phyloP scores from a whole-genome alignment of 225 moss, liverwort and hornwort species.

The Physcomitrium patens region DNA sequence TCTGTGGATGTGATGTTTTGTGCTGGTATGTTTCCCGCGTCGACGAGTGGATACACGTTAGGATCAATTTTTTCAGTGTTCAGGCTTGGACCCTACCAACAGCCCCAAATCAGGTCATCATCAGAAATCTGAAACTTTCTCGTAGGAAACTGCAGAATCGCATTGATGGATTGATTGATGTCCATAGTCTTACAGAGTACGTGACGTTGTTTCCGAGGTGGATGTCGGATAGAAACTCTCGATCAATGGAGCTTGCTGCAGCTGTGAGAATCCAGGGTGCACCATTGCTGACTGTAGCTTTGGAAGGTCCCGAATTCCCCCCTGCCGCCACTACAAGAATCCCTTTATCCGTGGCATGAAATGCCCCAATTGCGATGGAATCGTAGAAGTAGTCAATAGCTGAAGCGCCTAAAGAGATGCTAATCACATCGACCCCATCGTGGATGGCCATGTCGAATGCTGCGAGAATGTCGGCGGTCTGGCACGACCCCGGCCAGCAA shows the following conservation, averaged over 20 bases:
- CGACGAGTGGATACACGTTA: slow-evolving; percentile 31
- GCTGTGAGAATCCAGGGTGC: slow-evolving; percentile 60
- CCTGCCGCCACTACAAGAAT: slow-evolving; percentile 39
- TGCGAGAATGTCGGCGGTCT: slow-evolving; percentile 54
- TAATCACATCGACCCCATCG: slow-evolving; percentile 66
- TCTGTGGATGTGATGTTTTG: slow-evolving; percentile 33
- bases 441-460: slow-evolving; percentile 66
- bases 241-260: slow-evolving; percentile 53
- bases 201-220: slow-evolving; percentile 46
- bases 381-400: slow-evolving; percentile 44
- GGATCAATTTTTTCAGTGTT: slow-evolving; percentile 36
- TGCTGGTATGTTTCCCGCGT: slow-evolving; percentile 48
- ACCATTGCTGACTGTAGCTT: slow-evolving; percentile 31
- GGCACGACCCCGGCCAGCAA: slow-evolving; percentile 47
- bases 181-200: slow-evolving; percentile 37
- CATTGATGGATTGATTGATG: background rate
- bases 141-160: background rate
- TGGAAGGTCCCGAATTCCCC: slow-evolving; percentile 43
- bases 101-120: background rate
- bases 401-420: slow-evolving; percentile 45
- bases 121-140: background rate
- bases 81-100: slow-evolving; percentile 45
- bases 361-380: slow-evolving; percentile 46
- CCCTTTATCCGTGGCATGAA: slow-evolving; percentile 44
- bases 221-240: slow-evolving; percentile 43